Percentiles rank a stretch among this genome's conserved stretches.
These are phyloP conservation scores for Mycena maculata DNA, from an alignment of 768 basidiomycete genomes.

Conservation along the genomic window DNA sequence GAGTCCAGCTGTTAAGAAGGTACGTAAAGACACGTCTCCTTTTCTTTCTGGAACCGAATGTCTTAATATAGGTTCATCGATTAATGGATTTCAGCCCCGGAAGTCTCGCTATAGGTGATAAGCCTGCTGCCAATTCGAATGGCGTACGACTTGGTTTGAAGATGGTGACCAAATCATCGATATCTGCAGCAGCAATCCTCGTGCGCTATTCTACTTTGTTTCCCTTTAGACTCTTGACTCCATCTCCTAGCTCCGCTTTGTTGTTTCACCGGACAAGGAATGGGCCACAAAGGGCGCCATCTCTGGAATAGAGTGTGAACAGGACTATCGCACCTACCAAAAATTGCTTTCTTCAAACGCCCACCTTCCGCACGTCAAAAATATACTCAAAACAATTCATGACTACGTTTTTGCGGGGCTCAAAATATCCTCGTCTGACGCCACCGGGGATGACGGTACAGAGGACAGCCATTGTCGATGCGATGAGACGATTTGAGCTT, in stretches of 20 bases:
- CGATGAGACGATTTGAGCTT: not conserved
- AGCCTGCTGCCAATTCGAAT: not conserved
- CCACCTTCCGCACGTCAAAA: not conserved
- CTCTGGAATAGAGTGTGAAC: not conserved
- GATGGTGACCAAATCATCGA: not conserved
- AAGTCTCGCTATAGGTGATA: not conserved
- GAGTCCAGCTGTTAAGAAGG: not conserved
- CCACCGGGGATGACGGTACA: no score
- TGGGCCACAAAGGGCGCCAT: not conserved
- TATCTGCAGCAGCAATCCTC: not conserved
- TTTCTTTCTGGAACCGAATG: not conserved
- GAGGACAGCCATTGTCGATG: not conserved
- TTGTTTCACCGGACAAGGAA: not conserved
- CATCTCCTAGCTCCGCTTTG: not conserved
- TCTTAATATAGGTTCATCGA: not conserved
- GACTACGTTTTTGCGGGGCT: not conserved
- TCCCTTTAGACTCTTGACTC: not conserved
- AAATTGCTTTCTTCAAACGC: not conserved
- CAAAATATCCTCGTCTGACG: no score
- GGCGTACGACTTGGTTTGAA: not conserved
- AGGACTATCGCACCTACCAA: not conserved
- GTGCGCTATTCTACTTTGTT: not conserved
- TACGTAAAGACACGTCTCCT: not conserved
- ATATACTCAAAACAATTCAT: not conserved
- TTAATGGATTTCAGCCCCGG: conserved; percentile 1